phyloP scores from a whole-genome alignment of 176 grass and related monocot species.

The Puya raimondii region DNA sequence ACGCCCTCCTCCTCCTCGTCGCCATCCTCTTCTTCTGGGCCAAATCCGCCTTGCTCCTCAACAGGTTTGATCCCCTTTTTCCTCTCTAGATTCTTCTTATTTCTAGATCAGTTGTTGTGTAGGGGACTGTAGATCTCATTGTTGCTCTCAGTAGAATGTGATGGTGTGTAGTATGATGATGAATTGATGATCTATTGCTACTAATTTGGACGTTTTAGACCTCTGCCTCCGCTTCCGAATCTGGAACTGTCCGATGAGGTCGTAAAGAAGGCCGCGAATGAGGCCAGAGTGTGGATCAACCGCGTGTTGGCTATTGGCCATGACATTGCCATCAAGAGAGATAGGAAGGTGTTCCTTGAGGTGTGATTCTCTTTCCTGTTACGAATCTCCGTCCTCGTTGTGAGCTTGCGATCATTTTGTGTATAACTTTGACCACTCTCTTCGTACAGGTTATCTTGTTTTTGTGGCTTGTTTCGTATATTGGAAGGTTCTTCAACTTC shows the following conservation, averaged over 20 bases:
- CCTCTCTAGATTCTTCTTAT: neutral
- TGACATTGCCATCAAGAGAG: conserved; percentile 81
- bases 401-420: neutral
- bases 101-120: neutral
- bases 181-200: neutral
- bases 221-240: conserved; percentile 87
- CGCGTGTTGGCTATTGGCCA: conserved; percentile 53
- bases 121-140: neutral
- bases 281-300: conserved; percentile 59
- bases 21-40: conserved; percentile 98
- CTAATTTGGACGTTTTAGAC: conserved; percentile 36
- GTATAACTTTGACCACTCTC: conserved; percentile 4
- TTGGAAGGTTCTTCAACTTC: conserved; percentile 89
- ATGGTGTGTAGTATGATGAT: too few species aligned
- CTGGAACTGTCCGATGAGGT: conserved; percentile 73
- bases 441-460: conserved; percentile 48
- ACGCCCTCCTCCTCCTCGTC: conserved; percentile 83
- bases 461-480: conserved; percentile 62
- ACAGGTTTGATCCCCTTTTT: conserved; percentile 32
- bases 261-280: conserved; percentile 47
- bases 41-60: conserved; percentile 92
- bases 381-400: neutral
- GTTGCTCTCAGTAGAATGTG: too few species aligned
- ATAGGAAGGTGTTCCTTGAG: conserved; percentile 62
- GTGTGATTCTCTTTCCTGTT: conserved; percentile 16